Evolutionary conservation across 2,329 filamentous ascomycete genomes (phyloP).

Genomic region (Talaromyces islandicus): DNA sequence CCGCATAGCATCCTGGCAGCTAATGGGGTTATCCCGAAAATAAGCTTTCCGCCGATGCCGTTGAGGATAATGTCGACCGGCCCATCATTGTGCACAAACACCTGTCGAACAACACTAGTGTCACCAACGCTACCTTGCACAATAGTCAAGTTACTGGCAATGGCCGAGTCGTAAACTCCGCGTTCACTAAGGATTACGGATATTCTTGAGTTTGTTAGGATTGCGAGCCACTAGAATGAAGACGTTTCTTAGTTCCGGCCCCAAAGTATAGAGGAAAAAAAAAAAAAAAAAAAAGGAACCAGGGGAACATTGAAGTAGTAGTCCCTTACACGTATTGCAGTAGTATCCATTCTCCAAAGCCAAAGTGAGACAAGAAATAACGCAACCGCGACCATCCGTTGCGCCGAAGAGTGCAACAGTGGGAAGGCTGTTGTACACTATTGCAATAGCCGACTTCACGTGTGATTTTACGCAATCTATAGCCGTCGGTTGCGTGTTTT

Average conservation of each 20-base stretch:
- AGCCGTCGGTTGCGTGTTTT: neutral
- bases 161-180: constrained; percentile 27
- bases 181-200: constrained; percentile 41
- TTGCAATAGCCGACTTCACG: neutral
- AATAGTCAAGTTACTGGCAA: constrained; percentile 41
- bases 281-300: neutral
- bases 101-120: constrained; percentile 32
- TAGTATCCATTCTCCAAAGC: constrained; percentile 41
- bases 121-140: constrained; percentile 43
- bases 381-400: constrained; percentile 45
- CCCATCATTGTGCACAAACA: constrained; percentile 18
- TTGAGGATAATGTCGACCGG: constrained; percentile 40
- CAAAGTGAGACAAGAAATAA: constrained; percentile 34
- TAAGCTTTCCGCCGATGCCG: constrained; percentile 40
- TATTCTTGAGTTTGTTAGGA: constrained; percentile 42
- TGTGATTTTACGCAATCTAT: neutral
- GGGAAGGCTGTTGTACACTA: neutral
- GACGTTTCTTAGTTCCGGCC: neutral
- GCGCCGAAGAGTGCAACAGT: constrained; percentile 47
- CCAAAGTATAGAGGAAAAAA: neutral
- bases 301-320: neutral
- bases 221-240: constrained; percentile 36
- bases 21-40: constrained; percentile 26
- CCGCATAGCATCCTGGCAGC: constrained; percentile 26
- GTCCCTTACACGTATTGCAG: constrained; percentile 29